Evolutionary conservation across 331 rosid genomes (phyloP), one percentile per base, ranked within the genome.

Genomic region (Acacia pycnantha): DNA sequence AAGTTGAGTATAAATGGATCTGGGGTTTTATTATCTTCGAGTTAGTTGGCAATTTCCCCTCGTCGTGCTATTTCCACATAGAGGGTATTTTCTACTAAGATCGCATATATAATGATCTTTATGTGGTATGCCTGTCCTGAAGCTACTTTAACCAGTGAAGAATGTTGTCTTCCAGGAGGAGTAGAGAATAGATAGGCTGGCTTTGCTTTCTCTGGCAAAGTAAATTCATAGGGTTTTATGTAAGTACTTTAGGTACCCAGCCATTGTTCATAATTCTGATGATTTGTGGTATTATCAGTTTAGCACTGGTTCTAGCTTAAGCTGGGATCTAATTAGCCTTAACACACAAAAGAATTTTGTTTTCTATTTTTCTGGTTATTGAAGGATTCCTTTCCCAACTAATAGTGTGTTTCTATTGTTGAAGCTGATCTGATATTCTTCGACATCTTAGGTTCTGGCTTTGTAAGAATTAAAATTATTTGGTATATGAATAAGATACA

Each of bases 1-100:
- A 77, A 58, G 76, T 46, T 71, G 54, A 37, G 44, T 61, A 29
- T 22, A 66, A 71, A 76, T 88, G 89, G 93, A 89, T 89, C 89
- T 76, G 87, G 77, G 84, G 43, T 84, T 58, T 43, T 58, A 37
- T 76, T 82, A 61, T 78, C 43, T 26, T 51, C 18, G 84, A 56
- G 65, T 78, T 78, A 76, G 77, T 84, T 79, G 77, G 76, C 35
- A 87, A 77, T 71, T 73, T 73, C 47, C 44, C 21, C 73, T 43
- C 58, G 65, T 29, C 68, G 22, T 53, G 43, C 27, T 10, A 3
- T 77, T 83, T 67, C 29, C 48, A 51, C 40, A 50, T 51, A 41
- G 35, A 16, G 74, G 21, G 70, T 84, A 50, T 33, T 65, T 65
- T 43, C 21, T 43, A 64, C 64, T 50, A 31, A 41, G 73, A 79